phyloP scores from a whole-genome alignment of 2,329 filamentous ascomycete genomes.

The Neonectria magnoliae region DNA sequence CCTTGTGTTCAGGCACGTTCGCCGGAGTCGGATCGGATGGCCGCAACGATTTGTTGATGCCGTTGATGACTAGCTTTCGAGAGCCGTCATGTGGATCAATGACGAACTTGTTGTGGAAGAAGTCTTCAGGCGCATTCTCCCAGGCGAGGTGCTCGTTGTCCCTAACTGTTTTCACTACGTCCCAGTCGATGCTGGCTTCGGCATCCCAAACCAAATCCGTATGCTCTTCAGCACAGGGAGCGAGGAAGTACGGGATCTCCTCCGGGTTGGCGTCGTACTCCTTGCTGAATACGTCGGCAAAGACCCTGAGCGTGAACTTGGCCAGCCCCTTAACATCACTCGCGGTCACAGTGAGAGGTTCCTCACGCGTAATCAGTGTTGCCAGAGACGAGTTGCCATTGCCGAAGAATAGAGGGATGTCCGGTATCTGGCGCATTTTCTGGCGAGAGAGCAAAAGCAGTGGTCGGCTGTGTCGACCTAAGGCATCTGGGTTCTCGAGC shows the following conservation, averaged over 20 bases:
- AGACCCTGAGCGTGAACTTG: constrained; percentile 78
- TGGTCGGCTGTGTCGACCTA: constrained; percentile 69
- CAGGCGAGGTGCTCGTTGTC: constrained; percentile 49
- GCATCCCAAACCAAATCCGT: neutral
- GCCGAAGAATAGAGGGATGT: constrained; percentile 78
- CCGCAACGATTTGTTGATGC: constrained; percentile 66
- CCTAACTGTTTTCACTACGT: constrained; percentile 56
- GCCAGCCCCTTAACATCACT: constrained; percentile 66
- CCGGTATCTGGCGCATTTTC: constrained; percentile 70
- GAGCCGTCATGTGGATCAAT: constrained; percentile 70
- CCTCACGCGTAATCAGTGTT: constrained; percentile 56
- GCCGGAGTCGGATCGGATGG: constrained; percentile 73
- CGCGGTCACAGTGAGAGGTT: constrained; percentile 55
- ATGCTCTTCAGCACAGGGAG: constrained; percentile 60
- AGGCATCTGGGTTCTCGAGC: constrained; percentile 63
- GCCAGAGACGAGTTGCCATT: constrained; percentile 69
- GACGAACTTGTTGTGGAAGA: constrained; percentile 64
- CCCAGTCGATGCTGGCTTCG: constrained; percentile 67
- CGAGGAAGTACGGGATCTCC: constrained; percentile 85
- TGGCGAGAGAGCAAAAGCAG: constrained; percentile 77
- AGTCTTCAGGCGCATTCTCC: constrained; percentile 56
- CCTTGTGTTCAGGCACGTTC: constrained; percentile 58
- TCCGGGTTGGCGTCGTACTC: constrained; percentile 71
- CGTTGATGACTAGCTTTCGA: constrained; percentile 66
- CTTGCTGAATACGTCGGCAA: constrained; percentile 91